phyloP scores from a whole-genome alignment of 768 basidiomycete species.

The Phaeolepiota aurea region DNA sequence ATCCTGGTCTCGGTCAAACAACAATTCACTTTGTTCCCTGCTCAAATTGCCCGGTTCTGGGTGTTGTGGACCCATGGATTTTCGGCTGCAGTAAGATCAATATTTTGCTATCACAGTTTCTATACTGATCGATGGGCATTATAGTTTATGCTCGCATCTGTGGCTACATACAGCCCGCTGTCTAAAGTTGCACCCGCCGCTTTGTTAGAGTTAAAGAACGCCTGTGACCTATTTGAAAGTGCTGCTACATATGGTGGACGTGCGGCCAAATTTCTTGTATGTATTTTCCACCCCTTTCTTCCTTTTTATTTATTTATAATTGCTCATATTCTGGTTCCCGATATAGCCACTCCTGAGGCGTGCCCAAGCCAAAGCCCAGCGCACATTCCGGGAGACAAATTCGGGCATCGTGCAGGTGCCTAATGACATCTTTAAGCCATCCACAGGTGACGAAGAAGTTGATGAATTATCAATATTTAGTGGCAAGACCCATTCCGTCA shows the following conservation, averaged over 20 bases:
- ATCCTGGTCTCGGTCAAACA: conserved; percentile 39
- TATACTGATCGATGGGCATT: background rate
- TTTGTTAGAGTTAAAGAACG: conserved; percentile 52
- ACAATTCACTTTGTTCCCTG: conserved; percentile 44
- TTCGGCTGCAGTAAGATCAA: conserved; percentile 45
- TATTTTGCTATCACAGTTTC: background rate
- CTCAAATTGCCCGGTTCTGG: conserved; percentile 59
- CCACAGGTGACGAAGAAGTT: conserved; percentile 33
- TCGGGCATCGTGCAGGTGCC: conserved; percentile 38
- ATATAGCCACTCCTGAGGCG: conserved; percentile 58
- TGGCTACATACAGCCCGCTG: conserved; percentile 61
- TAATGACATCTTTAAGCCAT: conserved; percentile 53
- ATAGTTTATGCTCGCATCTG: conserved; percentile 70
- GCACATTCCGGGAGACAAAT: conserved; percentile 37
- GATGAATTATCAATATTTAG: conserved; percentile 73
- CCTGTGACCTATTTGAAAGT: conserved; percentile 55
- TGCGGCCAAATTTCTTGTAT: conserved; percentile 61
- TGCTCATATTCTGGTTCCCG: background rate
- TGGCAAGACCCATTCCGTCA: conserved; percentile 62
- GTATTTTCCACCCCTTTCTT: conserved; percentile 11
- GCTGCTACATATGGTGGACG: conserved; percentile 59
- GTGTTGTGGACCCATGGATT: conserved; percentile 69
- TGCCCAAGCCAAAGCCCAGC: conserved; percentile 52
- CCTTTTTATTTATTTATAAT: background rate
- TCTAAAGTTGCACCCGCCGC: conserved; percentile 70